Evolutionary conservation across 2,329 filamentous ascomycete genomes (phyloP), one percentile per base, ranked within the genome.

Genomic region (Colletotrichum abscissum): DNA sequence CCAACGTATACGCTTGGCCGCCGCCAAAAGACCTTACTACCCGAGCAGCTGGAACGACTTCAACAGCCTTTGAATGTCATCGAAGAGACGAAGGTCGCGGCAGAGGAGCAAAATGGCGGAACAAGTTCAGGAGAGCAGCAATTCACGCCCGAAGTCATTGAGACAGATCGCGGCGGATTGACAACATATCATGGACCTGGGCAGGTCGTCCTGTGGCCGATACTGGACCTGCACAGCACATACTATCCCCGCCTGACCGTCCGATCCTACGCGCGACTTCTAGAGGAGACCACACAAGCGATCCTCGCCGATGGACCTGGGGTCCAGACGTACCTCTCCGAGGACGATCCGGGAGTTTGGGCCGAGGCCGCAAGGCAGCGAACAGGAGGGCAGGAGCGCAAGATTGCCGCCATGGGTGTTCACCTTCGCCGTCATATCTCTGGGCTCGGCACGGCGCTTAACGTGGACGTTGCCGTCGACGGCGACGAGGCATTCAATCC

Each of bases 161-260:
- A 92, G 78, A 93, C 94, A 16, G 89, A 91, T n/a, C 92, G 97
- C 67, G 97, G 97, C 74, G 97, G 97, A 0, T 91, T 97, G 76
- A 95, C 94, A 0, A 98, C 97, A 3, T 98, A 98, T 85, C 97
- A 99, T 81, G 97, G 96, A 0, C 97, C 96, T 0, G 96, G 96
- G 0, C 97, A 99, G 81, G 84, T 97, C 62, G 94, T 98, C 46
- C 91, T 95, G n/a, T 99, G 97, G 86, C 95, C 96, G 3, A 90
- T 98, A 63, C 81, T 97, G n/a, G 95, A 98, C 81, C 88, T 98
- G 69, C 90, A 90, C 67, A 87, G 89, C 7, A 79, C 82, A 0
- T 76, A 82, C 12, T 89, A 95, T 76, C 84, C 85, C 0, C 85
- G 79, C 58, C 86, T 97, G 24, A 92, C 89, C 5, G 92, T 97